Percentiles rank a stretch among this genome's conserved stretches.
These are phyloP conservation scores for Boletellus sp. DNA, from an alignment of 768 basidiomycete genomes.

Conservation along the genomic window DNA sequence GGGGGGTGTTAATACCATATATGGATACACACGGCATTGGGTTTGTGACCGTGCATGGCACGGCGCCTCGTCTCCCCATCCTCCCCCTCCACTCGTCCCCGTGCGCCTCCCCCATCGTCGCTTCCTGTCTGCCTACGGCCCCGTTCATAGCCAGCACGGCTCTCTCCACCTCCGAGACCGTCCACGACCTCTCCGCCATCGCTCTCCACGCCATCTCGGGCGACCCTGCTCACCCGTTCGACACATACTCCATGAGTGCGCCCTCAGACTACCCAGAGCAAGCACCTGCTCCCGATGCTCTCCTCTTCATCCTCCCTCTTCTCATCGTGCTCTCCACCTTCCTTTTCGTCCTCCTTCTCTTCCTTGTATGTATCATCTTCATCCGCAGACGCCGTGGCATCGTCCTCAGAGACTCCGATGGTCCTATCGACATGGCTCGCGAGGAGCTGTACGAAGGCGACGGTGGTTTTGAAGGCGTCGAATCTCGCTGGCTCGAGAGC, in stretches of 20 bases:
- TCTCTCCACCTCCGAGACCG: neutral
- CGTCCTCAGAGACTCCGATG: slow-evolving; percentile 78
- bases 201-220: slow-evolving; percentile 4
- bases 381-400: slow-evolving; percentile 77
- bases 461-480: slow-evolving; percentile 89
- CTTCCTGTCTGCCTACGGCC: neutral
- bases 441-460: slow-evolving; percentile 90
- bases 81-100: neutral
- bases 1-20: slow-evolving; percentile 18
- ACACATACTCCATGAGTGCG: neutral
- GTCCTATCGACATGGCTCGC: slow-evolving; percentile 89
- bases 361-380: slow-evolving; percentile 85
- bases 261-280: slow-evolving; percentile 22
- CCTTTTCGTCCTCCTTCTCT: slow-evolving; percentile 86
- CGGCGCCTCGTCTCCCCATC: neutral
- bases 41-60: slow-evolving; percentile 8
- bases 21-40: slow-evolving; percentile 5
- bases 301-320: slow-evolving; percentile 87
- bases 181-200: slow-evolving; percentile 6
- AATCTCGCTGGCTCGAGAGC: slow-evolving; percentile 89
- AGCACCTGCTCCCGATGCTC: slow-evolving; percentile 50
- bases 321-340: slow-evolving; percentile 92
- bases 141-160: slow-evolving; percentile 8
- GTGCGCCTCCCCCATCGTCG: too few relatives aligned
- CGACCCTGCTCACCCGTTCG: slow-evolving; percentile 1